Conservation (phyloP, 768 basidiomycete genomes). For the Pisolithus tinctorius region DNA sequence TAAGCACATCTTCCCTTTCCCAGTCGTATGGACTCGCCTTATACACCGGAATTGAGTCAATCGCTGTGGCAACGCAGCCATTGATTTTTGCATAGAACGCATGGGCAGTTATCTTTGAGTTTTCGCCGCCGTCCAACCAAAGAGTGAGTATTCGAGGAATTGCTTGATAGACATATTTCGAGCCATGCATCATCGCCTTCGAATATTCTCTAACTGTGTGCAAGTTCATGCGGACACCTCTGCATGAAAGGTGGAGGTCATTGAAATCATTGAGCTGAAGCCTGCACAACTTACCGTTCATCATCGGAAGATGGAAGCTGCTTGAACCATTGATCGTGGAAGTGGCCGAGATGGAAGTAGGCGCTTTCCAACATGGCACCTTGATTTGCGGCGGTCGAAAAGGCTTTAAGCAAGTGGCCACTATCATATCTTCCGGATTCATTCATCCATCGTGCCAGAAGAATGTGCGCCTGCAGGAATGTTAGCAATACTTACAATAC, state of each 20-base stretch:
- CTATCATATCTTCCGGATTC: slow-evolving; percentile 79
- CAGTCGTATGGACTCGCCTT: slow-evolving; percentile 46
- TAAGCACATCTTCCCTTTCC: neutral
- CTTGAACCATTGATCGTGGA: slow-evolving; percentile 75
- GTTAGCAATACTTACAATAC: neutral
- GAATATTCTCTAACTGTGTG: slow-evolving; percentile 62
- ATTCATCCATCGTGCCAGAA: slow-evolving; percentile 89
- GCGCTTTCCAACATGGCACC: slow-evolving; percentile 72
- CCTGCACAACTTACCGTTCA: slow-evolving; percentile 35
- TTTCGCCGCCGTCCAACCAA: slow-evolving; percentile 86
- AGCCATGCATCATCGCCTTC: slow-evolving; percentile 70
- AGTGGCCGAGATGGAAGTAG: slow-evolving; percentile 81
- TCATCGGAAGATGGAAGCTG: slow-evolving; percentile 45
- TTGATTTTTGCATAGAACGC: slow-evolving; percentile 53
- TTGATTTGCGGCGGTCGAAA: slow-evolving; percentile 43
- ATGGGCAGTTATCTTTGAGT: slow-evolving; percentile 16
- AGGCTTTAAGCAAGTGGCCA: slow-evolving; percentile 53
- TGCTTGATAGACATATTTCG: slow-evolving; percentile 95
- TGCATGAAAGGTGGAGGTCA: slow-evolving; percentile 18
- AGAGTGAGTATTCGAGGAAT: slow-evolving; percentile 90
- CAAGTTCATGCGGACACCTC: slow-evolving; percentile 57
- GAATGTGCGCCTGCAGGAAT: slow-evolving; percentile 54
- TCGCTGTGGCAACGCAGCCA: slow-evolving; percentile 43
- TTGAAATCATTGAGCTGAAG: neutral
- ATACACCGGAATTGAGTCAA: slow-evolving; percentile 63